Evolutionary conservation across 2,329 filamentous ascomycete species (phyloP).

Genomic region (Phoma herbarum): DNA sequence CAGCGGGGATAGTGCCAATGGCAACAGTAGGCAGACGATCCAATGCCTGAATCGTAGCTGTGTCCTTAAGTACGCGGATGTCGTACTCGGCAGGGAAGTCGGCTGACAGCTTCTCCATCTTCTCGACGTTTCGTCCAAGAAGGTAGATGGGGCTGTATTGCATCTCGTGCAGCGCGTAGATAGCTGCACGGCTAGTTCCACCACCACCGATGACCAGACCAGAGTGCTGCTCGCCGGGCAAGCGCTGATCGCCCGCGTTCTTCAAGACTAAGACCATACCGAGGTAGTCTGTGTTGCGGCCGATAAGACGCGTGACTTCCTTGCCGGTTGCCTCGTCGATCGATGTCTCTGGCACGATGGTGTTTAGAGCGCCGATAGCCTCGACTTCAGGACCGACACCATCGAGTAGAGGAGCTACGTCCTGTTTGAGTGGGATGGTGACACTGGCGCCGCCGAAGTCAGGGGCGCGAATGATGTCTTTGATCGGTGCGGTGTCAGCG

Average conservation of each 20-base stretch:
- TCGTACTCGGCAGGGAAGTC: slow-evolving; percentile 80
- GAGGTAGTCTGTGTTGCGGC: slow-evolving; percentile 95
- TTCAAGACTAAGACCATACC: slow-evolving; percentile 86
- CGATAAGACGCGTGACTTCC: slow-evolving; percentile 66
- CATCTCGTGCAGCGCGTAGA: slow-evolving; percentile 86
- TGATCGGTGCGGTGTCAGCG: slow-evolving; percentile 65
- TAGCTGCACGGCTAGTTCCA: slow-evolving; percentile 88
- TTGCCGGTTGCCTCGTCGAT: slow-evolving; percentile 53
- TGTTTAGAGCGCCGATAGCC: slow-evolving; percentile 93
- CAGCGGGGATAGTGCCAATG: slow-evolving; percentile 90
- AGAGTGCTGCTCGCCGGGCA: slow-evolving; percentile 54
- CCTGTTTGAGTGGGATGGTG: slow-evolving; percentile 92
- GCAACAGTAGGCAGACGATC: slow-evolving; percentile 71
- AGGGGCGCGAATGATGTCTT: slow-evolving; percentile 70
- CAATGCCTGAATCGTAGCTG: slow-evolving; percentile 57
- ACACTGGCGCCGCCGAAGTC: slow-evolving; percentile 94
- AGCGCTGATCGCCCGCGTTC: slow-evolving; percentile 64
- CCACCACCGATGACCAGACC: slow-evolving; percentile 90
- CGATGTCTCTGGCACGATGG: slow-evolving; percentile 71
- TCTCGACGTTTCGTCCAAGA: slow-evolving; percentile 76
- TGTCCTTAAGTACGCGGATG: slow-evolving; percentile 63
- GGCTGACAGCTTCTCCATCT: slow-evolving; percentile 71
- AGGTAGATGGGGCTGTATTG: slow-evolving; percentile 88
- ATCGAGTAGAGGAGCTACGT: slow-evolving; percentile 83
- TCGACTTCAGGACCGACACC: slow-evolving; percentile 79